Conservation (phyloP, 192 early-diverging fungal genomes). For the Rhizophagus prolifer region DNA sequence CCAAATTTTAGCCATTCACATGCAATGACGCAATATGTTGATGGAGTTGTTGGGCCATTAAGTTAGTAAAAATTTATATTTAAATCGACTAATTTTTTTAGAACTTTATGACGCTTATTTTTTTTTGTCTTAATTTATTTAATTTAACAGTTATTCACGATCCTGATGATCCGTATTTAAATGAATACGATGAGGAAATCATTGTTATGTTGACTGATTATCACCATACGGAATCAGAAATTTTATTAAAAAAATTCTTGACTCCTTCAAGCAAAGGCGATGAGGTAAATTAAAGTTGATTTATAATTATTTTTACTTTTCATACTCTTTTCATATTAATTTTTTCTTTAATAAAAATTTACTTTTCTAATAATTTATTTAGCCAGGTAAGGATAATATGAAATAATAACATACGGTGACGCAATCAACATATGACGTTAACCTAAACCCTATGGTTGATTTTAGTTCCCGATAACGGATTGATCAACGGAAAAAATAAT, state of each 20-base stretch:
- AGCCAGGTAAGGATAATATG: no score
- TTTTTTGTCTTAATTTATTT: no score
- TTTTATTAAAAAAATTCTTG: not conserved
- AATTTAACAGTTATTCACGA: constrained; percentile 52
- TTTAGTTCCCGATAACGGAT: constrained; percentile 44
- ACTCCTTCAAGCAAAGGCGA: constrained; percentile 25
- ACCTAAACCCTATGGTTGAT: not conserved
- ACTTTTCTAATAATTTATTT: not conserved
- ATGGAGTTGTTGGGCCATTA: constrained; percentile 72
- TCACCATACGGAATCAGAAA: constrained; percentile 8
- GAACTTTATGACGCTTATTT: no score
- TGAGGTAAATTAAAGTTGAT: constrained; percentile 5
- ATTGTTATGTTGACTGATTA: constrained; percentile 62
- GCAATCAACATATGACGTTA: not conserved
- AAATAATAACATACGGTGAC: not conserved
- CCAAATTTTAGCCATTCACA: constrained; percentile 62
- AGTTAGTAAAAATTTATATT: constrained; percentile 9
- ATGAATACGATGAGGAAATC: constrained; percentile 67
- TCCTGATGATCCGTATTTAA: constrained; percentile 51
- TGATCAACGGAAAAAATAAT: constrained; percentile 50
- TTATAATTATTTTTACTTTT: not conserved
- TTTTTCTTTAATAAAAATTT: constrained; percentile 13
- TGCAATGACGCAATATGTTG: constrained; percentile 71
- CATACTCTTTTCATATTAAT: no score
- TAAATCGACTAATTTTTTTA: no score